A percentile compares a stretch with the other conserved stretches of the same genome.
Conservation (phyloP, 768 basidiomycete genomes). For the Boletus reticuloceps region DNA sequence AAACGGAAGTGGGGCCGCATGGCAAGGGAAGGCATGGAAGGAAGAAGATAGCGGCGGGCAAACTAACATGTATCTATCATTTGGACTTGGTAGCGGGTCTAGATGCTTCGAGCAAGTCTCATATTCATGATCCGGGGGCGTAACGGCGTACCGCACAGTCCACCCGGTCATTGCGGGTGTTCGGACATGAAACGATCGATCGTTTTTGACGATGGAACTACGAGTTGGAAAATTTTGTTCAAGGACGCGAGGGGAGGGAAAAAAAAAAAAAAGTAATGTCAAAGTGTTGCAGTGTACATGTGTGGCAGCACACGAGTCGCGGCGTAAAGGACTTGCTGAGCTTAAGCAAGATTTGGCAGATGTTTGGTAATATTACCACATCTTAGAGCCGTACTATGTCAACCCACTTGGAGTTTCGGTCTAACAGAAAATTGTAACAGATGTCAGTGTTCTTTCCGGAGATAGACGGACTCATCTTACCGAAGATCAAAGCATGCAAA, state of each 20-base stretch:
- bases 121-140: conserved; percentile 30
- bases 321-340: conserved; percentile 7
- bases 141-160: conserved; percentile 21
- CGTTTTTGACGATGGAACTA: not conserved
- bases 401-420: not conserved
- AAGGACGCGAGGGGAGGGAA: not conserved
- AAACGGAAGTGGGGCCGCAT: conserved; percentile 25
- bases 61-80: conserved; percentile 16
- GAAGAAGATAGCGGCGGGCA: conserved; percentile 16
- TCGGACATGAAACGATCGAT: conserved; percentile 33
- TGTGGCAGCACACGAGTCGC: conserved; percentile 2
- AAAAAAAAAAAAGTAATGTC: not conserved
- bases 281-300: not conserved
- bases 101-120: conserved; percentile 8
- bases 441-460: conserved; percentile 26
- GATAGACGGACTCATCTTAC: conserved; percentile 30
- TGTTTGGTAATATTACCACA: conserved; percentile 9
- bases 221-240: conserved; percentile 22
- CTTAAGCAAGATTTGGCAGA: conserved; percentile 9
- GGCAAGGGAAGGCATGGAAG: conserved; percentile 25
- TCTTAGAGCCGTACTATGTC: conserved; percentile 18
- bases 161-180: conserved; percentile 30
- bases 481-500: conserved; percentile 33
- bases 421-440: conserved; percentile 4
- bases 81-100: conserved; percentile 6